Evolutionary conservation across 2,329 filamentous ascomycete genomes (phyloP).

Genomic region (Blastomyces percursus): DNA sequence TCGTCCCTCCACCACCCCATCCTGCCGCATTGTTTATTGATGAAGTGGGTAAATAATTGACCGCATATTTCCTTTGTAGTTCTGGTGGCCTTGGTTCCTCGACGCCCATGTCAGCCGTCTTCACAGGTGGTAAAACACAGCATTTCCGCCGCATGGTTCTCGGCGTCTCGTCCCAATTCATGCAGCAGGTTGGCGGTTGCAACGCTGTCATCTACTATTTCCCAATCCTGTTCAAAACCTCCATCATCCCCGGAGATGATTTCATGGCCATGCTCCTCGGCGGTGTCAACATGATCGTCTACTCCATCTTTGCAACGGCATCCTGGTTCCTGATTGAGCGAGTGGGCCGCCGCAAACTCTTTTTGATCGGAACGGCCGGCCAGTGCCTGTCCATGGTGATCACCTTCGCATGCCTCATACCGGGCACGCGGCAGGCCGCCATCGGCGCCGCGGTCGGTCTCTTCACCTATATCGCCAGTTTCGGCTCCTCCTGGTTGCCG

Average conservation of each 20-base stretch:
- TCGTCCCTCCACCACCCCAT: too few species aligned
- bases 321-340: constrained; percentile 41
- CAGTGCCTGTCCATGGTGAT: constrained; percentile 21
- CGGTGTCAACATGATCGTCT: constrained; percentile 43
- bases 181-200: constrained; percentile 42
- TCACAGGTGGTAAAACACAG: constrained; percentile 31
- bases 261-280: constrained; percentile 41
- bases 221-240: constrained; percentile 38
- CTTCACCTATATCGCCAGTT: constrained; percentile 55
- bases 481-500: constrained; percentile 52
- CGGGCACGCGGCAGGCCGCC: constrained; percentile 9
- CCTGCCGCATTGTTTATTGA: neutral
- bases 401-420: constrained; percentile 19
- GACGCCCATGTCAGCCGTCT: constrained; percentile 41
- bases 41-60: neutral
- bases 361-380: constrained; percentile 18
- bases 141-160: constrained; percentile 33
- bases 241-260: constrained; percentile 30
- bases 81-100: constrained; percentile 41
- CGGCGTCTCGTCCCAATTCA: constrained; percentile 31
- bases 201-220: constrained; percentile 43
- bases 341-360: constrained; percentile 26
- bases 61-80: constrained; percentile 31
- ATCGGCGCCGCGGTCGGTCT: constrained; percentile 31
- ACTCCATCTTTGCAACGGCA: constrained; percentile 32